phyloP scores from a whole-genome alignment of 2,329 filamentous ascomycete genomes.

The Podosphaera aphanis region DNA sequence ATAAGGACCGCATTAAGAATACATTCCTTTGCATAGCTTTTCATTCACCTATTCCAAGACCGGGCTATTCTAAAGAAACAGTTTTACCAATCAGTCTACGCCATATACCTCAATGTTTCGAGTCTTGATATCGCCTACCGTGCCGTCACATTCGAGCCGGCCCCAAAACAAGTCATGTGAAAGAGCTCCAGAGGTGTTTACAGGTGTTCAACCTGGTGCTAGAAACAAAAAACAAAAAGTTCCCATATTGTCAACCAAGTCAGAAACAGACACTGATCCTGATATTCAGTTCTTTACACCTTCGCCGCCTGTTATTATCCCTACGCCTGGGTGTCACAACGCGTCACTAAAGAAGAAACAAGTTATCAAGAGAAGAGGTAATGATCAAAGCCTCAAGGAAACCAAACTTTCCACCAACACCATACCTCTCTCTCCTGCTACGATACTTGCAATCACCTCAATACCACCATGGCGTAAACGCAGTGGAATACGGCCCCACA shows the following conservation, averaged over 20 bases:
- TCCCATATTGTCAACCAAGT: not conserved
- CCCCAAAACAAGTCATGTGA: constrained; percentile 1
- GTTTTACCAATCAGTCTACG: constrained; percentile 2
- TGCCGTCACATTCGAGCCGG: constrained; percentile 10
- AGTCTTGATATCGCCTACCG: constrained; percentile 1
- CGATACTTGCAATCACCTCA: constrained; percentile 35
- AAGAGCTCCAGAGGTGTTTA: constrained; percentile 5
- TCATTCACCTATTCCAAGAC: not conserved
- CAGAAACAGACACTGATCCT: constrained; percentile 2
- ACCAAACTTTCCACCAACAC: constrained; percentile 28
- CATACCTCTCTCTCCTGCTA: constrained; percentile 34
- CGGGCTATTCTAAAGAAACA: too few relatives aligned
- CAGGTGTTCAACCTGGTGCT: not conserved
- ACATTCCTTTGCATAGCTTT: not conserved
- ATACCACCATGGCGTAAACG: constrained; percentile 25
- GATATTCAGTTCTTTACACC: constrained; percentile 7
- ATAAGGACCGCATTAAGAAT: not conserved
- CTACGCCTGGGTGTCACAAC: constrained; percentile 9
- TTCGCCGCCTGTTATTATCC: constrained; percentile 15
- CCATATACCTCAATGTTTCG: constrained; percentile 1
- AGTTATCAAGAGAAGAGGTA: constrained; percentile 1
- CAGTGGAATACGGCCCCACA: constrained; percentile 6
- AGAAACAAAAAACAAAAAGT: not conserved
- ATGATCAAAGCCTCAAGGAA: constrained; percentile 14
- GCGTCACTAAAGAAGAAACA: constrained; percentile 6